Evolutionary conservation across 306 rosid genomes (phyloP).

Genomic region (Rubus parviflorus): DNA sequence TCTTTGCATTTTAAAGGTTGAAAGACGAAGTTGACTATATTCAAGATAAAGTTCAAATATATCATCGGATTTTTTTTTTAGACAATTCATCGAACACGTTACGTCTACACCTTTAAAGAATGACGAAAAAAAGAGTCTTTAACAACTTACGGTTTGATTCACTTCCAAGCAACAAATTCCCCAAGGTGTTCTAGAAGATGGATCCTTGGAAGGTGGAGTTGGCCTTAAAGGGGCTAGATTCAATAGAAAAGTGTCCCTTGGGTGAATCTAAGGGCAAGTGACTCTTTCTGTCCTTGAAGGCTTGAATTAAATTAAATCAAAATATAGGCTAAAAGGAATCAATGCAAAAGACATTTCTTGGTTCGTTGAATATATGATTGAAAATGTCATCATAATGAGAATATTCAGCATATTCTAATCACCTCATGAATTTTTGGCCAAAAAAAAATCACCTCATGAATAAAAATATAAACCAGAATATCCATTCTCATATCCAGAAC

Average conservation of each 20-base stretch:
- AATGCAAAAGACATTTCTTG: constrained; percentile 1
- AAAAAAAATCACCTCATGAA: too few relatives aligned
- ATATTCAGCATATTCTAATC: constrained; percentile 22
- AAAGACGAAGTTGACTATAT: too few relatives aligned
- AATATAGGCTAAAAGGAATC: background rate
- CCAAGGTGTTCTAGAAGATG: background rate
- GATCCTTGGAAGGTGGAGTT: constrained; percentile 34
- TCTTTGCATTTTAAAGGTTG: too few relatives aligned
- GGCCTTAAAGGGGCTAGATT: background rate
- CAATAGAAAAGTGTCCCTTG: constrained; percentile 35
- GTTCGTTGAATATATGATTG: constrained; percentile 12
- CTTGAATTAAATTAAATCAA: background rate
- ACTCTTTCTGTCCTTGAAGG: constrained; percentile 37
- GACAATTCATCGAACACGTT: too few relatives aligned
- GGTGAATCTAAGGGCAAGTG: constrained; percentile 41
- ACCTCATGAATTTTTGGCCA: background rate
- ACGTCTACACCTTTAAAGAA: too few relatives aligned
- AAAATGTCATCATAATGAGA: constrained; percentile 7
- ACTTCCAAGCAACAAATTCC: background rate
- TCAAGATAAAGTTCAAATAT: too few relatives aligned
- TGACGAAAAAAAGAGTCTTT: background rate
- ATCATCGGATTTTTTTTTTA: too few relatives aligned
- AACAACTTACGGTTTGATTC: background rate
- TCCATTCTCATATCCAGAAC: background rate
- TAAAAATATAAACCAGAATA: background rate